Evolutionary conservation across 345 rosid genomes (phyloP).

Genomic region (Heritiera fomes): DNA sequence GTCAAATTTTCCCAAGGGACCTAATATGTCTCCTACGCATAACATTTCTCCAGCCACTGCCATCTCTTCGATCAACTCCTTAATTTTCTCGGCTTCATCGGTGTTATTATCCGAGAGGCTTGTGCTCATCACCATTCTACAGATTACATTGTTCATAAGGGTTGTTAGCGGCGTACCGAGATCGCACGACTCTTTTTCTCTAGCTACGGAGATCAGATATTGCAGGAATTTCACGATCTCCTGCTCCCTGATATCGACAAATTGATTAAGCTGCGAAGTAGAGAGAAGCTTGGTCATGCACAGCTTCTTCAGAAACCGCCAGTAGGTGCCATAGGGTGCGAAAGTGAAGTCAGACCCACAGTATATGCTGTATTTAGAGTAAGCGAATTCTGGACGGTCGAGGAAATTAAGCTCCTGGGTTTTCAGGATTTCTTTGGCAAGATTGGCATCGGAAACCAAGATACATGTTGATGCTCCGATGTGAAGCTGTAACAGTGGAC

Average conservation of each 20-base stretch:
- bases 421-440: background rate
- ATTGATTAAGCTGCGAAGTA: background rate
- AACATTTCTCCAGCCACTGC: conserved; percentile 3
- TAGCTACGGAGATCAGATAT: background rate
- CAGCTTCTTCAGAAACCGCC: conserved; percentile 22
- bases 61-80: background rate
- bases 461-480: background rate
- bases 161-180: background rate
- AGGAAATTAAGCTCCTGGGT: conserved; percentile 16
- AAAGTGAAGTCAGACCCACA: background rate
- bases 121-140: background rate
- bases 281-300: conserved; percentile 18
- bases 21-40: background rate
- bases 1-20: conserved; percentile 10
- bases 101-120: background rate
- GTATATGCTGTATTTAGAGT: conserved; percentile 7
- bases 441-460: background rate
- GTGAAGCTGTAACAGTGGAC: background rate
- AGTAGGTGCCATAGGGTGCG: background rate
- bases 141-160: conserved; percentile 4
- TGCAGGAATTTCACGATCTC: background rate
- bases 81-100: background rate
- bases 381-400: background rate
- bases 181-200: background rate
- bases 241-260: background rate